Evolutionary conservation across 2,329 filamentous ascomycete species (phyloP), one percentile per base, ranked within the genome.

Genomic region (Teratosphaeria viscida): DNA sequence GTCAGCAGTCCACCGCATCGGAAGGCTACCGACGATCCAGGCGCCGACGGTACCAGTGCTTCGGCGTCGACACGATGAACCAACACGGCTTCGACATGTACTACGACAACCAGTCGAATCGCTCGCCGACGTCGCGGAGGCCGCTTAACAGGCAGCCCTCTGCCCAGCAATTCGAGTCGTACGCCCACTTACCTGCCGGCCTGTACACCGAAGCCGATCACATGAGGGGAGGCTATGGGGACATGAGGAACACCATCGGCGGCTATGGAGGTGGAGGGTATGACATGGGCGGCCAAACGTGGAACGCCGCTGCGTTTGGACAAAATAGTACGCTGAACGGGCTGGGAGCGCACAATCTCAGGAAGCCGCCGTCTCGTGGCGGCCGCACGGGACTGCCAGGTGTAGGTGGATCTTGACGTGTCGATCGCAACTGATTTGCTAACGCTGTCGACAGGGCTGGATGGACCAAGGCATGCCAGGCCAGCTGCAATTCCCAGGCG

Each of bases 251-350:
- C 27, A 39, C 55, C 14, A 56, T 56, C 12, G 39, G 39, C 37
- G 39, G 88, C 79, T 75, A 85, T 79, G 80, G 53, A 29, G 29
- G 27, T 60, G 80, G 80, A 67, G 82, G 77, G 60, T 88, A 92
- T 66, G 89, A 91, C 69, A 84, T 85, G 71, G 77, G 78, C 60
- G 80, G 82, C n/a, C 87, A 90, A 70, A 85, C 87, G 23, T 96
- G 91, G 91, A 89, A 86, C 72, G 86, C 90, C 57, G 83, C 82
- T 68, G 86, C 84, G 54, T 89, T 90, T 64, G 84, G 85, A 58
- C 85, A 81, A 65, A 82, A 82, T 67, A 82, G 81, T 68, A 76
- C 83, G 63, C 80, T 92, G 63, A 71, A 70, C 52, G 70, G 70
- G 55, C 61, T 69, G 34, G 65, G 64, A 29, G 67, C 62, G 8